A percentile compares a stretch with the other conserved stretches of the same genome.
These are phyloP conservation scores for Hygrocybe coccinea DNA, from an alignment of 768 basidiomycete species.

Conservation along the genomic window DNA sequence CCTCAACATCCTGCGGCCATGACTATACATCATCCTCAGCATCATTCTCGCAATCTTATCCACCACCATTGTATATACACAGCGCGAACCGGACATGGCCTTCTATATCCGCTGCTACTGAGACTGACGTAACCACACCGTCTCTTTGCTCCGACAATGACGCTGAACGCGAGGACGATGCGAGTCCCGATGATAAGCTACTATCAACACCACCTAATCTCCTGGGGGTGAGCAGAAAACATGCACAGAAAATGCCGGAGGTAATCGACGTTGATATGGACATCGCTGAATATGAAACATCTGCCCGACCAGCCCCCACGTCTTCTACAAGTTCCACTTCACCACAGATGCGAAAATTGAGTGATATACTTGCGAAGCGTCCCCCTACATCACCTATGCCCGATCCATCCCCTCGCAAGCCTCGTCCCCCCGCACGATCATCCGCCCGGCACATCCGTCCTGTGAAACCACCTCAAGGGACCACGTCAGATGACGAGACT, in stretches of 20 bases:
- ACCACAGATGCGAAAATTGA: slow-evolving; percentile 7
- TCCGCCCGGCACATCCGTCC: slow-evolving; percentile 25
- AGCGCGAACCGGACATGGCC: slow-evolving; percentile 14
- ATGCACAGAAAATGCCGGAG: background rate
- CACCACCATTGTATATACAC: slow-evolving; percentile 12
- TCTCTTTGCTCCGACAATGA: slow-evolving; percentile 73
- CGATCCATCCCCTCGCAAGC: slow-evolving; percentile 47
- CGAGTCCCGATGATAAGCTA: slow-evolving; percentile 44
- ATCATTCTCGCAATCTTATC: slow-evolving; percentile 19
- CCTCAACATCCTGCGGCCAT: slow-evolving; percentile 9
- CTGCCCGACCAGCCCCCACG: slow-evolving; percentile 18
- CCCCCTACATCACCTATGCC: slow-evolving; percentile 64
- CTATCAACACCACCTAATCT: slow-evolving; percentile 48
- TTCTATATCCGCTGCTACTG: slow-evolving; percentile 23
- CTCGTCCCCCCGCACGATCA: slow-evolving; percentile 54
- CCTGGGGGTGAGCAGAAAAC: background rate
- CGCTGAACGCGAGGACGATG: slow-evolving; percentile 43
- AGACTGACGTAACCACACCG: slow-evolving; percentile 48
- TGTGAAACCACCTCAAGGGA: background rate
- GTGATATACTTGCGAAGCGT: slow-evolving; percentile 52
- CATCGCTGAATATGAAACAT: slow-evolving; percentile 22
- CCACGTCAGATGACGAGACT: slow-evolving; percentile 13
- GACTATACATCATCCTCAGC: slow-evolving; percentile 11
- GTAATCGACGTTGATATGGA: slow-evolving; percentile 16
- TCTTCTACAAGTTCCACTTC: slow-evolving; percentile 4